phyloP scores from a whole-genome alignment of 441 rosid genomes.

The Pelargonium myrrhifolium region DNA sequence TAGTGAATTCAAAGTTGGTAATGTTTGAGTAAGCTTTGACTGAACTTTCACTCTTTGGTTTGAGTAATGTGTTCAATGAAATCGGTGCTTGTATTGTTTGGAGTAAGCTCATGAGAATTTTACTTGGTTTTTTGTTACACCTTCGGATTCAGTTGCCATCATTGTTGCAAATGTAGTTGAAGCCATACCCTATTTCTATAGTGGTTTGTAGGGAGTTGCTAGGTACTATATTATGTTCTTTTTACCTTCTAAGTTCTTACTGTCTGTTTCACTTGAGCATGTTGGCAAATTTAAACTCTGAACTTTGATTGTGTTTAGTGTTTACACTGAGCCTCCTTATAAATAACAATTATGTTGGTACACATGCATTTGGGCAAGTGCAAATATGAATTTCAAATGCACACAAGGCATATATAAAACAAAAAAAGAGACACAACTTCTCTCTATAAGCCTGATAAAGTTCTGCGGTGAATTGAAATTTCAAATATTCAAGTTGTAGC shows the following conservation, averaged over 20 bases:
- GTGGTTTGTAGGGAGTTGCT: constrained; percentile 96
- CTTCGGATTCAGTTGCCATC: constrained; percentile 94
- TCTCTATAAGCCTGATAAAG: no score
- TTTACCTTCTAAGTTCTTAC: background rate
- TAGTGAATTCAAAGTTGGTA: no score
- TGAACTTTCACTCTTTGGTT: no score
- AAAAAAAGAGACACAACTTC: background rate
- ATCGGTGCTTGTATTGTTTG: no score
- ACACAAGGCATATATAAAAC: background rate
- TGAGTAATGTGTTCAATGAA: no score
- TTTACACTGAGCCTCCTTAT: background rate
- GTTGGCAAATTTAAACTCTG: background rate
- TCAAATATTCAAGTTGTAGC: background rate
- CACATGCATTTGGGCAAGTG: background rate
- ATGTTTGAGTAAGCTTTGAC: no score
- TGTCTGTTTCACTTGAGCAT: background rate
- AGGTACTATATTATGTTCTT: constrained; percentile 40
- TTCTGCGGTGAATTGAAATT: background rate
- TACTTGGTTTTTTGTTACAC: constrained; percentile 90
- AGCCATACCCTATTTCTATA: constrained; percentile 84
- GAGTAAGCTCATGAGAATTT: no score
- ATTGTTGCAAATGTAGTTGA: constrained; percentile 94
- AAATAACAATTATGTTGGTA: background rate
- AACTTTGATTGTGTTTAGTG: background rate
- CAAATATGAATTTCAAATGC: background rate